Evolutionary conservation across 2,329 filamentous ascomycete genomes (phyloP).

Genomic region (Pseudogymnoascus sp.): DNA sequence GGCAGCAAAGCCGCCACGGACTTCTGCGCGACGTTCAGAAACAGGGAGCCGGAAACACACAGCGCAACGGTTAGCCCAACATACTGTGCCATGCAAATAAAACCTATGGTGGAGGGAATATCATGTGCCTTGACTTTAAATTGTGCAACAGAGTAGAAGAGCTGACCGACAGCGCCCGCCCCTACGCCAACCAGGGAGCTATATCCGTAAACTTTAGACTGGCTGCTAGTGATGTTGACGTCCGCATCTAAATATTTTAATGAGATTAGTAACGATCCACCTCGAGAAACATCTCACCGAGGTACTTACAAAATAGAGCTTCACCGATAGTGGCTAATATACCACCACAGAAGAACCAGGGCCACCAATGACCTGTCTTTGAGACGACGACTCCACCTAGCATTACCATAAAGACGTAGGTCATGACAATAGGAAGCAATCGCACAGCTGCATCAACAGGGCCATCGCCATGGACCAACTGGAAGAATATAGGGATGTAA

Average conservation of each 20-base stretch:
- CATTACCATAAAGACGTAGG: conserved; percentile 19
- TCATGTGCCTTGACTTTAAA: not conserved
- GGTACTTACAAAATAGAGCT: no score
- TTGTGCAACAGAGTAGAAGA: no score
- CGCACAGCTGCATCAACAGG: conserved; percentile 37
- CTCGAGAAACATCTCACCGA: no score
- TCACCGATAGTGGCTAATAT: no score
- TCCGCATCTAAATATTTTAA: no score
- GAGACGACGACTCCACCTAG: no score
- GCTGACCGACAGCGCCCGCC: no score
- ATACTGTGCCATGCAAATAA: conserved; percentile 2
- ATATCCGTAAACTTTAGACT: conserved; percentile 24
- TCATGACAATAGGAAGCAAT: conserved; percentile 27
- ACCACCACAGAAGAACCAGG: no score
- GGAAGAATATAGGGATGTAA: conserved; percentile 41
- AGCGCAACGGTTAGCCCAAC: not conserved
- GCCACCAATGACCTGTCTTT: no score
- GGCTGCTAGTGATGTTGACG: conserved; percentile 18
- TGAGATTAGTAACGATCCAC: no score
- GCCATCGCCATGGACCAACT: conserved; percentile 42
- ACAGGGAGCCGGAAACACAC: conserved; percentile 1
- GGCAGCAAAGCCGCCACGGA: no score
- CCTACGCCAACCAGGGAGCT: conserved; percentile 34
- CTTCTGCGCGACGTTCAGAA: not conserved
- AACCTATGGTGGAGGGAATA: not conserved